Conservation (phyloP, 129 eudicot genomes). For the Helichrysum umbraculigerum region DNA sequence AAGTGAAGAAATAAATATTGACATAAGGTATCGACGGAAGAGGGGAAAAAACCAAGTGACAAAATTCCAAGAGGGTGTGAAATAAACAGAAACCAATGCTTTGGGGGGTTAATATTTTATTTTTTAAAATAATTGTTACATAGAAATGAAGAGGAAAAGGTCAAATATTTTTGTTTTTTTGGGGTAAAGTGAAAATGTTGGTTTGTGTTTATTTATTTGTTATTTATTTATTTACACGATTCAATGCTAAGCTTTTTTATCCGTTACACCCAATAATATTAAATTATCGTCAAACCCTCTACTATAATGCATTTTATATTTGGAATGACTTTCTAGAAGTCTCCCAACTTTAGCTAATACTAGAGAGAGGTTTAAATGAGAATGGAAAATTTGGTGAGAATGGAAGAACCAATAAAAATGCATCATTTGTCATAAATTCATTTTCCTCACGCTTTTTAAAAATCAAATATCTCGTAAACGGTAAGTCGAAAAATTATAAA, state of each 20-base stretch:
- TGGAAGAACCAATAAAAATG: too few relatives aligned
- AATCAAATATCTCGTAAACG: too few relatives aligned
- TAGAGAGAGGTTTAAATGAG: too few relatives aligned
- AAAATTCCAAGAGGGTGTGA: conserved; percentile 56
- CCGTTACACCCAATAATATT: conserved; percentile 17
- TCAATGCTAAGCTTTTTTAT: conserved; percentile 19
- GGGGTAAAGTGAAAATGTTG: conserved; percentile 35
- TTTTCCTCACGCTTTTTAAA: too few relatives aligned
- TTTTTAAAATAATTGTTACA: neutral
- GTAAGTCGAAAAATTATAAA: too few relatives aligned
- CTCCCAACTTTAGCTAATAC: too few relatives aligned
- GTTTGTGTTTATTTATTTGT: conserved; percentile 20
- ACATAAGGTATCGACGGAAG: conserved; percentile 43
- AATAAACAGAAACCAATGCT: conserved; percentile 39
- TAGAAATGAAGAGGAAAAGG: conserved; percentile 18
- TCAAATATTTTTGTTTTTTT: conserved; percentile 31
- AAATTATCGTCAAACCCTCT: neutral
- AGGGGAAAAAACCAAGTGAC: conserved; percentile 47
- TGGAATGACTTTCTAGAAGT: too few relatives aligned
- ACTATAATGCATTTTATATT: too few relatives aligned
- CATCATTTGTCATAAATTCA: too few relatives aligned
- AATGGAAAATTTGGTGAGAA: too few relatives aligned
- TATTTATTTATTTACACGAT: neutral
- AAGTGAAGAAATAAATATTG: neutral
- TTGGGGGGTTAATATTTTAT: conserved; percentile 26